Conservation (phyloP, 495 filamentous ascomycete genomes). For the Penicilliopsis zonata region DNA sequence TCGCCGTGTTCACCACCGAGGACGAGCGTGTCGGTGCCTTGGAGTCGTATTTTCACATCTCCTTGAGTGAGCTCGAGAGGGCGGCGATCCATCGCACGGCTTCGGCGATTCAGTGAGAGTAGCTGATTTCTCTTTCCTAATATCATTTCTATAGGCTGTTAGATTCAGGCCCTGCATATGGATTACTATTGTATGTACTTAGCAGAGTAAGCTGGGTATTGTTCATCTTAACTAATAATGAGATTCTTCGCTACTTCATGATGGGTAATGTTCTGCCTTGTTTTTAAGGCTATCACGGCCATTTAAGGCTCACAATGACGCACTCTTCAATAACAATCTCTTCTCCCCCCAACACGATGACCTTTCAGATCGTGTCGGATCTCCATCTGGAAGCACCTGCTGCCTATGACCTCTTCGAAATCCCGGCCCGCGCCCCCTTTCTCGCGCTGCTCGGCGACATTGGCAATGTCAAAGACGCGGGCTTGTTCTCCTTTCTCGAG, state of each 20-base stretch:
- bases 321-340: no score
- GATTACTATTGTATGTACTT: no score
- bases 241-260: no score
- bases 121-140: no score
- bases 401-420: constrained; percentile 30
- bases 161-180: no score
- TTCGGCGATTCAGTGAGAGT: not conserved
- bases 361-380: constrained; percentile 42
- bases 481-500: constrained; percentile 24
- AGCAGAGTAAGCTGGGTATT: no score
- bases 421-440: constrained; percentile 28
- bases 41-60: not conserved
- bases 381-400: constrained; percentile 37
- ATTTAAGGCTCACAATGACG: no score
- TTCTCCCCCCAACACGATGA: no score
- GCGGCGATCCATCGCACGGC: not conserved
- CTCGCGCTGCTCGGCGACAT: constrained; percentile 44
- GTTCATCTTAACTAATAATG: no score
- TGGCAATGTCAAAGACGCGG: constrained; percentile 24
- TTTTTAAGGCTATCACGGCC: no score
- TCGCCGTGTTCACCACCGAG: not conserved
- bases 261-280: no score
- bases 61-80: not conserved
- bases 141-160: no score
- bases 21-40: not conserved